These are phyloP conservation scores for Amauroascus verrucosus DNA, from an alignment of 2,329 filamentous ascomycete species.

Conservation along the genomic window DNA sequence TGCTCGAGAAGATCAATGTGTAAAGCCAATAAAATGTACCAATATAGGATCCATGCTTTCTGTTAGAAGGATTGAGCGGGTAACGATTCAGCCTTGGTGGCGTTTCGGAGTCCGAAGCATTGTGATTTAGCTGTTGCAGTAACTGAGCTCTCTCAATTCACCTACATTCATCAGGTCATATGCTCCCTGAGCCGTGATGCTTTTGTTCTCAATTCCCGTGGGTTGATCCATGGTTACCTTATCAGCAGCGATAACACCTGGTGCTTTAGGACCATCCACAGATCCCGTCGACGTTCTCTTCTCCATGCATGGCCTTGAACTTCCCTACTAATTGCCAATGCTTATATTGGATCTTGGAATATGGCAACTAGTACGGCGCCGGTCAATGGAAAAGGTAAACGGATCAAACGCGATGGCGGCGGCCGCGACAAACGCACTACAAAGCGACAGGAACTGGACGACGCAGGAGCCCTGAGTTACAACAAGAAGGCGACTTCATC, in stretches of 20 bases:
- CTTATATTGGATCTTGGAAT: neutral
- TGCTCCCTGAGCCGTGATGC: too few species aligned
- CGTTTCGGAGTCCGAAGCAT: neutral
- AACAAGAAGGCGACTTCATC: slow-evolving; percentile 9
- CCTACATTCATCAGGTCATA: too few species aligned
- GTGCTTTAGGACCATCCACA: neutral
- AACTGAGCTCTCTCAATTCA: too few species aligned
- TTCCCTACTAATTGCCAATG: neutral
- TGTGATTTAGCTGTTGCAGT: too few species aligned
- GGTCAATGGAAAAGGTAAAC: slow-evolving; percentile 23
- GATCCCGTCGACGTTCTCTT: neutral
- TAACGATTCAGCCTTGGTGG: neutral
- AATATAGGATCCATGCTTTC: neutral
- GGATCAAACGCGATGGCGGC: slow-evolving; percentile 34
- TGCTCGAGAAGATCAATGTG: slow-evolving; percentile 23
- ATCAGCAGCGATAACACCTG: neutral
- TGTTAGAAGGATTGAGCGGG: neutral
- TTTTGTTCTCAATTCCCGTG: too few species aligned
- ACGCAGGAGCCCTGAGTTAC: slow-evolving; percentile 10
- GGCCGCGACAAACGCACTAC: slow-evolving; percentile 35
- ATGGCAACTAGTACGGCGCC: slow-evolving; percentile 7
- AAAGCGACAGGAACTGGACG: slow-evolving; percentile 33
- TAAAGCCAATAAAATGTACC: neutral
- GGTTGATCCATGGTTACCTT: too few species aligned
- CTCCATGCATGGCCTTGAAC: neutral